A percentile compares a stretch with the other conserved stretches of the same genome.
Evolutionary conservation across 768 basidiomycete genomes (phyloP).

Genomic region (Dacryopinax spathularia): DNA sequence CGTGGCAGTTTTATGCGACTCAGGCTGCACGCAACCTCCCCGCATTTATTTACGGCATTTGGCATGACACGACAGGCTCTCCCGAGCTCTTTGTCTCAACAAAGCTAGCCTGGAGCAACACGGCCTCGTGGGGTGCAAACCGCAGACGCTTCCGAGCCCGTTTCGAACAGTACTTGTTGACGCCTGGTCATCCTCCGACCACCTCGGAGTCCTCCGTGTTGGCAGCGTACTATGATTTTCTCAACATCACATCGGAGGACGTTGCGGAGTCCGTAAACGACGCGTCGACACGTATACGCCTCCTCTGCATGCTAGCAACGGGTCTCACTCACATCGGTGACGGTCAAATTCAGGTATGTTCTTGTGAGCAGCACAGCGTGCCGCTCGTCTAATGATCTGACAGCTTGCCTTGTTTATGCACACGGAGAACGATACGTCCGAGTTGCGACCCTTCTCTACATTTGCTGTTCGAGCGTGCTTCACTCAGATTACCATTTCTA

Average conservation of each 20-base stretch:
- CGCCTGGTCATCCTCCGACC: neutral
- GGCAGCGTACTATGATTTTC: too few relatives aligned
- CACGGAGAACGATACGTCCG: neutral
- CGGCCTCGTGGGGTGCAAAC: neutral
- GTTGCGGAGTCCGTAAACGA: neutral
- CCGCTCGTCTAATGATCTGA: neutral
- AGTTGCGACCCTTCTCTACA: neutral
- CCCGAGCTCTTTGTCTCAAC: neutral
- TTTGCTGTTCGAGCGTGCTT: neutral
- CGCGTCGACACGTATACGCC: neutral
- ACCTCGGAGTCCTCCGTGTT: too few relatives aligned
- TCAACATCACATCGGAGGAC: too few relatives aligned
- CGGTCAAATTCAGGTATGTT: neutral
- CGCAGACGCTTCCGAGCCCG: neutral
- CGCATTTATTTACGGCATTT: neutral
- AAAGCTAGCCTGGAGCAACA: neutral
- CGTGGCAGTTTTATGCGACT: neutral
- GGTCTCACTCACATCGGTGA: neutral
- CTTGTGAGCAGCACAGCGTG: neutral
- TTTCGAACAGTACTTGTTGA: neutral
- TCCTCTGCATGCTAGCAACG: neutral
- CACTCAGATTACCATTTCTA: neutral
- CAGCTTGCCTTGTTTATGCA: neutral
- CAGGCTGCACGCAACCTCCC: neutral
- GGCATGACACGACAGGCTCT: neutral